phyloP scores from a whole-genome alignment of 2,329 filamentous ascomycete species.

The Aspergillus proliferans region DNA sequence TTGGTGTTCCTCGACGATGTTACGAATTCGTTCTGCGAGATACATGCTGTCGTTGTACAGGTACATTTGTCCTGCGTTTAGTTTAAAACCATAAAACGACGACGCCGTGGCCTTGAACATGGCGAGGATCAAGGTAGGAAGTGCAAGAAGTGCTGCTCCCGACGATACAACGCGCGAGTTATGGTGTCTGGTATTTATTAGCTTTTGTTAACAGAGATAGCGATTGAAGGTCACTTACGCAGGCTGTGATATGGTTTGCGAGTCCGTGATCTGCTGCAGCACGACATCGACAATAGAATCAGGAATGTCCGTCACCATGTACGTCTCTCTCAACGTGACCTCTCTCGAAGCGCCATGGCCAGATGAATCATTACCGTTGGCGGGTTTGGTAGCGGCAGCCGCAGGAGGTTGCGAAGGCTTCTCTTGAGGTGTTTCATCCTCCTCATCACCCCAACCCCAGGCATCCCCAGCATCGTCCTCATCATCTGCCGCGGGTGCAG shows the following conservation, averaged over 20 bases:
- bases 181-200: conserved; percentile 24
- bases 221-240: conserved; percentile 23
- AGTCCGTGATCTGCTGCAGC: conserved; percentile 36
- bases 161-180: conserved; percentile 36
- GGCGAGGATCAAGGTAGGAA: conserved; percentile 43
- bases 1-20: conserved; percentile 42
- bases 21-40: conserved; percentile 49
- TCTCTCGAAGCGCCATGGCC: conserved; percentile 45
- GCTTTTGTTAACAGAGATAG: neutral
- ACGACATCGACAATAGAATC: conserved; percentile 57
- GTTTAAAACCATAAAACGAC: conserved; percentile 39
- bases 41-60: conserved; percentile 60
- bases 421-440: conserved; percentile 33
- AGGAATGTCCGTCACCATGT: conserved; percentile 82
- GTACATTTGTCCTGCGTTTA: conserved; percentile 53
- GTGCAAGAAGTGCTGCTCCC: conserved; percentile 37
- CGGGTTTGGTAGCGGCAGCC: conserved; percentile 13
- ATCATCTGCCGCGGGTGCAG: conserved; percentile 10
- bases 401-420: conserved; percentile 15
- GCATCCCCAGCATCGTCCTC: conserved; percentile 53
- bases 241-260: conserved; percentile 31
- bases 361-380: conserved; percentile 13
- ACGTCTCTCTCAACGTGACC: conserved; percentile 75
- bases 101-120: conserved; percentile 47
- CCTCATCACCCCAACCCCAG: conserved; percentile 80